Evolutionary conservation across 495 filamentous ascomycete species (phyloP), one percentile per base, ranked within the genome.

Genomic region (Penicillium chermesinum): DNA sequence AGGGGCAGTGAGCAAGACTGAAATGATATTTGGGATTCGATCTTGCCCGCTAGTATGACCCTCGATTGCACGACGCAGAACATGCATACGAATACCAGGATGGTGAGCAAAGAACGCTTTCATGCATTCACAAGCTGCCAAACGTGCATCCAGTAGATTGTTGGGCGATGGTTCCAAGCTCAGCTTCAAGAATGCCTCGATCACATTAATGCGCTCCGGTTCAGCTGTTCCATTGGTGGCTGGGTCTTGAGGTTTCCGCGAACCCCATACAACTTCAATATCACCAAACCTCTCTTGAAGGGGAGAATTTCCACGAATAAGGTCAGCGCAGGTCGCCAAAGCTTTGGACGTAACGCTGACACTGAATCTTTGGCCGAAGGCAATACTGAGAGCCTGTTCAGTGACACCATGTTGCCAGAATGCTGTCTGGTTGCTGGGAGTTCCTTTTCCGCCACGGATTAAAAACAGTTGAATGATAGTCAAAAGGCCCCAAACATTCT

Each of bases 171-270:
- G 77, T 37, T 79, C 81, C n/a, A 98, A 69, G 3, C 84, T 83
- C 30, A 96, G 73, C 57, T 96, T 90, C 39, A 98, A 75, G n/a
- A 97, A 72, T 8, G 86, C 93, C 64, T 96, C 90, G 52, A 98
- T 95, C 16, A 97, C 87, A 70, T 91, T 95, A 34, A 91, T 84
- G 32, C 78, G 67, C 25, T 64, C 65, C 10, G 62, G 57, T 21
- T 80, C 82, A 49, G 63, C 52, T 43, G 75, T 70, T 13, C 66
- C 69, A 46, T 76, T 77, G 43, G 53, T 55, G 61, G 69, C 59
- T 45, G 64, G 52, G 12, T 58, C 52, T 4, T 19, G 38, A 35
- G 42, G 48, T 3, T 48, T 35, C 12, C 51, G 49, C 32, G 62
- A 54, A 12, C 69, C 67, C 70, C 72, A 73, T 44, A 69, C 40